phyloP scores from a whole-genome alignment of 768 basidiomycete species.

The Tylopilus subfusipes region DNA sequence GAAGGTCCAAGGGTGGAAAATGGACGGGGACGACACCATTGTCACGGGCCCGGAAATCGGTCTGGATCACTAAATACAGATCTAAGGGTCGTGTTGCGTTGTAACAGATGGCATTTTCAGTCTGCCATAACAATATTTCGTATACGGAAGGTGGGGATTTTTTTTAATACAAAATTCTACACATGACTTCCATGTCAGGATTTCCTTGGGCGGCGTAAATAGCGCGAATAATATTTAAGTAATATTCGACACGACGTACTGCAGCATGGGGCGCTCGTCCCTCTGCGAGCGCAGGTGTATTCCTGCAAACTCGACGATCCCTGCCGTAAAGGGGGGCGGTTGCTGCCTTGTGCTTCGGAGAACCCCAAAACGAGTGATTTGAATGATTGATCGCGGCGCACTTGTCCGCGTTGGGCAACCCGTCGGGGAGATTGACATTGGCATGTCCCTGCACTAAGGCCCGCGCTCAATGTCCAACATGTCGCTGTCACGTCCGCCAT shows the following conservation, averaged over 20 bases:
- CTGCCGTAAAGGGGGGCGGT: constrained; percentile 19
- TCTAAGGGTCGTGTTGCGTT: constrained; percentile 68
- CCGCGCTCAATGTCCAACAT: constrained; percentile 22
- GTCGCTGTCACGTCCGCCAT: constrained; percentile 29
- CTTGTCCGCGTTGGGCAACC: constrained; percentile 19
- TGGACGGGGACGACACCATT: constrained; percentile 39
- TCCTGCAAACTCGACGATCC: constrained; percentile 33
- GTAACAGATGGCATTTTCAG: constrained; percentile 40
- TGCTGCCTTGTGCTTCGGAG: constrained; percentile 19
- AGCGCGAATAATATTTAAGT: constrained; percentile 19
- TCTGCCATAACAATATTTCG: constrained; percentile 39
- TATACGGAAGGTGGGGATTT: constrained; percentile 43
- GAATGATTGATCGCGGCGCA: constrained; percentile 25
- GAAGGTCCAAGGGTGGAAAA: constrained; percentile 37
- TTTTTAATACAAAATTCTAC: constrained; percentile 38
- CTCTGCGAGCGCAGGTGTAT: background rate
- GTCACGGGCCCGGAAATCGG: constrained; percentile 41
- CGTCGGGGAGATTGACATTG: constrained; percentile 29
- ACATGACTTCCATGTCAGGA: constrained; percentile 28
- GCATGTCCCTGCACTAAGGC: constrained; percentile 16
- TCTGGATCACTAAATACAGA: constrained; percentile 62
- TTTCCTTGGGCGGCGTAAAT: constrained; percentile 1
- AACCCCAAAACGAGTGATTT: constrained; percentile 27
- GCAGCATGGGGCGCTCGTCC: background rate
- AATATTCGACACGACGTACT: constrained; percentile 11